Evolutionary conservation across 2,329 filamentous ascomycete genomes (phyloP), one percentile per base, ranked within the genome.

Genomic region (Beauveria scarabaeidicola): DNA sequence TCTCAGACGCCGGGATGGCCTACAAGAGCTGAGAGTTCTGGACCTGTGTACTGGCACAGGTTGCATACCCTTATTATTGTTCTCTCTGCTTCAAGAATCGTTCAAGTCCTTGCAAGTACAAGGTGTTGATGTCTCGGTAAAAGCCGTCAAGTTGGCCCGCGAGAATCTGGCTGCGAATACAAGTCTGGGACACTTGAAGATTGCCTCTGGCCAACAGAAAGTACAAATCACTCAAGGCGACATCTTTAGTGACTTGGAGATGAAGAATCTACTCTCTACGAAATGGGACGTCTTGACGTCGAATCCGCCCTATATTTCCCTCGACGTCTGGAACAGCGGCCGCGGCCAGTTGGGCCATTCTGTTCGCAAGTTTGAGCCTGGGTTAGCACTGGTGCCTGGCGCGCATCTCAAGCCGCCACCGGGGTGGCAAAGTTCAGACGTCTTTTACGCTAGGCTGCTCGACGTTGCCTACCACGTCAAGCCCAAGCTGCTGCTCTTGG

Each of bases 21-120:
- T 36, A 25, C 50, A 60, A 8, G 44, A 60, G 62, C 67, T 17
- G 13, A 81, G 79, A 13, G 77, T 97, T 44, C 72, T 97, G 9
- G 94, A 99, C 71, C 78, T 97, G 32, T 97, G 94, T 72, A 92
- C 91, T 0, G 94, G 94, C 10, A 90, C 89, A 5, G 94, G 94
- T 5, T 97, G 93, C 73, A 96, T 97, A 63, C 82, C 91, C 0
- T 80, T 97, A 9, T 81, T 90, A 3, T 78, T 96, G 7, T 83
- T 88, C 63, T 77, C 85, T 40, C 78, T 86, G 10, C 79, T 91
- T 41, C 72, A 73, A 19, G 61, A 69, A 66, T 66, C 71, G 21
- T 71, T 77, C 54, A 65, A 70, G 1, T 52, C 64, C 0, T 65
- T 90, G 8, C 70, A 75, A 4, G 74, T 90, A n/a, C 67, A 79